These are phyloP conservation scores for Nicotiana otophora DNA, from an alignment of 257 asterid species.

Conservation along the genomic window DNA sequence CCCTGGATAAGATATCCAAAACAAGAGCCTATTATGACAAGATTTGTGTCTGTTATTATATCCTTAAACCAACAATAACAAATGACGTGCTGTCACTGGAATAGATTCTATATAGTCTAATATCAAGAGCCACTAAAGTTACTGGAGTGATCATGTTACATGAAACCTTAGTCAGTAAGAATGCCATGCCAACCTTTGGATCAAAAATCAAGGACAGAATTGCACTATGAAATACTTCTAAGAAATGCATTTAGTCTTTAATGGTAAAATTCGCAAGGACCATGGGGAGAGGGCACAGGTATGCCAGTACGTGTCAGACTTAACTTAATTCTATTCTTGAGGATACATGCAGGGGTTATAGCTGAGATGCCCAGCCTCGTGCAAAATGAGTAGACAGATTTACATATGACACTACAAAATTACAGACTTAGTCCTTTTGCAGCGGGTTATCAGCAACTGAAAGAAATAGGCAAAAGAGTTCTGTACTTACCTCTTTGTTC, in stretches of 20 bases:
- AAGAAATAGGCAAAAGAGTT: background rate
- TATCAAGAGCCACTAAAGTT: slow-evolving; percentile 2
- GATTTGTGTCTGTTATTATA: background rate
- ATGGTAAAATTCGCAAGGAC: background rate
- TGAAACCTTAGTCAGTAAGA: background rate
- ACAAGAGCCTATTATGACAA: background rate
- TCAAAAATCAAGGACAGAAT: background rate
- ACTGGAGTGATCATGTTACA: background rate
- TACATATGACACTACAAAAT: background rate
- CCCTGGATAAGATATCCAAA: background rate
- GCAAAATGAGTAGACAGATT: background rate
- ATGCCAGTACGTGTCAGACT: background rate
- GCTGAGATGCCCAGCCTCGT: background rate
- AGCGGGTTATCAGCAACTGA: background rate
- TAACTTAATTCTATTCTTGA: background rate
- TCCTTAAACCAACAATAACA: background rate
- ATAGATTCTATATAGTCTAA: background rate
- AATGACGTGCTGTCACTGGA: background rate
- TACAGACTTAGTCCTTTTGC: background rate
- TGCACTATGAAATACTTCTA: background rate
- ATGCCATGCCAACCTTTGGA: background rate
- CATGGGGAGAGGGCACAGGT: background rate
- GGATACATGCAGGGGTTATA: background rate
- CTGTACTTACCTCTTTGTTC: slow-evolving; percentile 60
- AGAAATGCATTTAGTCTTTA: background rate